A percentile compares a stretch with the other conserved stretches of the same genome.
phyloP scores from a whole-genome alignment of 768 basidiomycete genomes.

The Coprinellus micaceus region DNA sequence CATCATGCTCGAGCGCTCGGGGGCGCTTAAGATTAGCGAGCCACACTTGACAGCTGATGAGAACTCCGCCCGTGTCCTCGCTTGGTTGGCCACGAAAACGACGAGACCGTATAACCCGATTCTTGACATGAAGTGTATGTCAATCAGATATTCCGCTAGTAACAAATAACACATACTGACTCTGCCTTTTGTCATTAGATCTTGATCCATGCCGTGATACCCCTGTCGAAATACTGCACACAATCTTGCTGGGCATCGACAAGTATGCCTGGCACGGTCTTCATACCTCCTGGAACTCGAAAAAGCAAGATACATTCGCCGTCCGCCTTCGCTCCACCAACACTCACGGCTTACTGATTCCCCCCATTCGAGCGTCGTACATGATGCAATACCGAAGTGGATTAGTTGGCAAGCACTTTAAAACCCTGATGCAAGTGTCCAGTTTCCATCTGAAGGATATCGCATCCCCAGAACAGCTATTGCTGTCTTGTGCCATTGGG shows the following conservation, averaged over 20 bases:
- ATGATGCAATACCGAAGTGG: conserved; percentile 42
- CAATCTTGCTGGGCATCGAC: conserved; percentile 37
- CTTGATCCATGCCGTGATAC: conserved; percentile 31
- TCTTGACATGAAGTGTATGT: conserved; percentile 24
- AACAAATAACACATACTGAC: background rate
- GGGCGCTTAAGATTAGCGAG: conserved; percentile 17
- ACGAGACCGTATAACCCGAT: conserved; percentile 28
- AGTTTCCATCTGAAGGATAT: conserved; percentile 9
- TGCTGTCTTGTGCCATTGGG: conserved; percentile 28
- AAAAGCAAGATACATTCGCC: conserved; percentile 23
- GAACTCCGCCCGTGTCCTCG: conserved; percentile 22
- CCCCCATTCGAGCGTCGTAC: conserved; percentile 33
- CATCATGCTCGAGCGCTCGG: conserved; percentile 20
- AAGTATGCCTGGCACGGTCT: conserved; percentile 41
- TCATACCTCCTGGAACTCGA: conserved; percentile 27
- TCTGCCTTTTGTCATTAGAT: conserved; percentile 14
- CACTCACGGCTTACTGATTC: conserved; percentile 26
- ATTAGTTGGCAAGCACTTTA: conserved; percentile 27
- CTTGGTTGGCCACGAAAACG: conserved; percentile 24
- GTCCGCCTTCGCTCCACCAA: conserved; percentile 30
- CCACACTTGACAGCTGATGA: conserved; percentile 12
- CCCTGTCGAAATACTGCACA: conserved; percentile 43
- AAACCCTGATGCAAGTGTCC: conserved; percentile 7
- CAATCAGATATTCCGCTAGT: background rate
- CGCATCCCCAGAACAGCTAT: conserved; percentile 15